Conservation (phyloP, 371 early-diverging fungal genomes). For the Apophysomyces trapeziformis region DNA sequence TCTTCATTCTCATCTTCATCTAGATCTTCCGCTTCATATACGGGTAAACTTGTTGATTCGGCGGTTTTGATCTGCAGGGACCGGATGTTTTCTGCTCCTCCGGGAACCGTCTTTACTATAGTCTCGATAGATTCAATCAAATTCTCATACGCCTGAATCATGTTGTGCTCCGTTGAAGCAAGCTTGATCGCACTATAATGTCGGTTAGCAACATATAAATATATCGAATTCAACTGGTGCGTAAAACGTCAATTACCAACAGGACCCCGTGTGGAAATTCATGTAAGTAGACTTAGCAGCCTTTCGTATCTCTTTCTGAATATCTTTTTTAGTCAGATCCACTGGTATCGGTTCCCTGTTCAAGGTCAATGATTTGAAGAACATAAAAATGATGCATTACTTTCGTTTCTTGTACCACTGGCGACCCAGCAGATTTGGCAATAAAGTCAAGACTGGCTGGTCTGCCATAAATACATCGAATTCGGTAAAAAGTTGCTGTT, state of each 20-base stretch:
- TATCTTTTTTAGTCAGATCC: constrained; percentile 62
- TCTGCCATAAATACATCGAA: constrained; percentile 91
- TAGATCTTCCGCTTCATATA: constrained; percentile 57
- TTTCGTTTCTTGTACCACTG: constrained; percentile 88
- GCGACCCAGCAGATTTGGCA: constrained; percentile 86
- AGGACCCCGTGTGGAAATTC: constrained; percentile 71
- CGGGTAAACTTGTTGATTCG: constrained; percentile 79
- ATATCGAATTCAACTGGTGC: neutral
- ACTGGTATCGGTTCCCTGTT: constrained; percentile 79
- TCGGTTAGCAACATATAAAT: neutral
- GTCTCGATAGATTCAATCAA: constrained; percentile 62
- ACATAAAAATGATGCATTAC: constrained; percentile 37
- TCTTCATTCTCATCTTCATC: constrained; percentile 35
- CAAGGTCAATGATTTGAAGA: constrained; percentile 1
- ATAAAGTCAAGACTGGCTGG: constrained; percentile 70
- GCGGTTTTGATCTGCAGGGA: constrained; percentile 81
- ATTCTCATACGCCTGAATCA: constrained; percentile 76
- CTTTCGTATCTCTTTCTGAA: constrained; percentile 72
- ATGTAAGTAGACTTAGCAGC: constrained; percentile 81
- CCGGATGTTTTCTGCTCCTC: constrained; percentile 78
- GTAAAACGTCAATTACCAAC: constrained; percentile 49
- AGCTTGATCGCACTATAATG: constrained; percentile 68
- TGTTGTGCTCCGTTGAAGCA: constrained; percentile 64
- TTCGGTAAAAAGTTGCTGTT: constrained; percentile 67
- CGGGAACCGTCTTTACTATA: constrained; percentile 69